Evolutionary conservation across 2,329 filamentous ascomycete genomes (phyloP), one percentile per base, ranked within the genome.

Genomic region (Pezizomycotina sp.): DNA sequence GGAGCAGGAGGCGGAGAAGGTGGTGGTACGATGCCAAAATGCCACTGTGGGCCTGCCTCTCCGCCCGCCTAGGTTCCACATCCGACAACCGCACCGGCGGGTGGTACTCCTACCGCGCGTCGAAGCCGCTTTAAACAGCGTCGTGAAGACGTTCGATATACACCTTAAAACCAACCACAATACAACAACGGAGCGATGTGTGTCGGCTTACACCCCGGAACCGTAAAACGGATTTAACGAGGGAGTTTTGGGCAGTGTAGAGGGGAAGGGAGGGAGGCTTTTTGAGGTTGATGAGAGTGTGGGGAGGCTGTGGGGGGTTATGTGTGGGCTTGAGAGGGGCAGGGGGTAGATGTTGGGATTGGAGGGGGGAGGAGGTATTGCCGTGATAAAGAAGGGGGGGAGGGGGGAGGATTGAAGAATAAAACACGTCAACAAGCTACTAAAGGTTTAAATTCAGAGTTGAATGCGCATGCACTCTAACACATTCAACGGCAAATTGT

Each of bases 31-130:
- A n/a, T n/a, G n/a, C n/a, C n/a, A n/a, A n/a, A n/a, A n/a, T n/a
- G n/a, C n/a, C n/a, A n/a, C n/a, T n/a, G n/a, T n/a, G n/a, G n/a
- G 66, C 76, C n/a, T 69, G 69, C 51, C 77, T 83, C 71, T 75
- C 76, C 4, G 81, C 80, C 2, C 70, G 81, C 27, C 77, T 91
- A 0, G 80, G 80, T 6, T 76, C 69, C 20, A 76, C 77, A 14
- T 60, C 66, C 1, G 78, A 86, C 49, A 35, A 35, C 14, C 4
- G 13, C 14, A 61, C 74, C 0, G 81, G 80, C 2, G 81, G 81
- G 0, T 89, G 80, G 81, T 91, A 82, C 55, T 72, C 66, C 37
- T 89, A 89, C 56, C 72, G 81, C 9, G 69, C 75, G 5, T 75
- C 69, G 34, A 91, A 89, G 56, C 78, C 0, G 78, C 66, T 2